phyloP scores from a whole-genome alignment of 352 stramenopile genomes.

The Halophytophthora batemanensis region DNA sequence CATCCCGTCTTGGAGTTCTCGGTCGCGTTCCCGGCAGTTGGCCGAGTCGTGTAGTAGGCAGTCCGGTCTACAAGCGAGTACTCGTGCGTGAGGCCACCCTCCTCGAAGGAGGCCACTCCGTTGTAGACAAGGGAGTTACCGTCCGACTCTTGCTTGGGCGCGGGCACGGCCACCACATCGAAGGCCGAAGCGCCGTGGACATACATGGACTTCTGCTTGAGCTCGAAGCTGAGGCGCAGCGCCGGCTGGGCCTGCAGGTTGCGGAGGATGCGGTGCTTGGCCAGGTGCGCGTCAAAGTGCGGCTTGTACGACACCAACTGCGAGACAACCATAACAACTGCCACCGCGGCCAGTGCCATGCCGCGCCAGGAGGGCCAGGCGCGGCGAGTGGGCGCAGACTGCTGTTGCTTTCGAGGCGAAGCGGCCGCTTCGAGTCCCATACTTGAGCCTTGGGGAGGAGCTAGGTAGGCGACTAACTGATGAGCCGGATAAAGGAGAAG shows the following conservation, averaged over 20 bases:
- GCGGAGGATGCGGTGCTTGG: slow-evolving; percentile 30
- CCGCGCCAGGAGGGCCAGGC: slow-evolving; percentile 4
- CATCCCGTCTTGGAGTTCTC: slow-evolving; percentile 17
- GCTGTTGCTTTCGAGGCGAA: background rate
- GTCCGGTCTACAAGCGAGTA: slow-evolving; percentile 37
- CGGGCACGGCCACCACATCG: slow-evolving; percentile 16
- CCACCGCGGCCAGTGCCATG: background rate
- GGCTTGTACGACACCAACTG: slow-evolving; percentile 16
- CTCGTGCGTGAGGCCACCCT: slow-evolving; percentile 25
- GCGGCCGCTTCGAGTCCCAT: slow-evolving; percentile 3
- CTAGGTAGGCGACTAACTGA: background rate
- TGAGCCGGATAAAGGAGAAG: background rate
- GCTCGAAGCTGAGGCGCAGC: slow-evolving; percentile 25
- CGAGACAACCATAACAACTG: slow-evolving; percentile 3
- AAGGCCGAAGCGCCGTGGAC: slow-evolving; percentile 30
- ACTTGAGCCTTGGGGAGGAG: background rate
- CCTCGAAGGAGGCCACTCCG: slow-evolving; percentile 25
- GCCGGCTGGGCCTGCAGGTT: slow-evolving; percentile 15
- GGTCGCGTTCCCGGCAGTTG: slow-evolving; percentile 4
- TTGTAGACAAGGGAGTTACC: slow-evolving; percentile 27
- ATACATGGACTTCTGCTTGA: slow-evolving; percentile 36
- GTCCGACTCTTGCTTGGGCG: slow-evolving; percentile 1
- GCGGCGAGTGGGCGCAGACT: background rate
- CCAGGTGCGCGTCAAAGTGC: slow-evolving; percentile 24
- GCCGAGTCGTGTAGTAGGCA: slow-evolving; percentile 26